Evolutionary conservation across 2,329 filamentous ascomycete species (phyloP).

Genomic region (Aspergillus melleus): DNA sequence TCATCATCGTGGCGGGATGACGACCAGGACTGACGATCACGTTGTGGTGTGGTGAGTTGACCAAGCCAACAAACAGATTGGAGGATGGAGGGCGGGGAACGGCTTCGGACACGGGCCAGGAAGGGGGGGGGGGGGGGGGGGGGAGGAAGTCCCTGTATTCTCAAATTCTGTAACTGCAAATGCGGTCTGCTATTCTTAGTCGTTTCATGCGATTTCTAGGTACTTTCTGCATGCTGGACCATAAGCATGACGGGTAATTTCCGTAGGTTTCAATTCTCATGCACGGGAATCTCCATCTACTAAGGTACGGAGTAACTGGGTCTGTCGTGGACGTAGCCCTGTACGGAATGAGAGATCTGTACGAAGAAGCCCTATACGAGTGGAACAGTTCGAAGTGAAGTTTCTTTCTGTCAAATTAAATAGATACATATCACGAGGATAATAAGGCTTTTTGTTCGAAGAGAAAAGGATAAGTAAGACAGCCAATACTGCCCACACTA

Average conservation of each 20-base stretch:
- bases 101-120: neutral
- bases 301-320: no score
- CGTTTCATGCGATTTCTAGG: neutral
- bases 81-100: neutral
- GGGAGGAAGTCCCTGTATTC: neutral
- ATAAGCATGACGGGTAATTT: neutral
- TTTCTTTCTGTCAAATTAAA: slow-evolving; percentile 26
- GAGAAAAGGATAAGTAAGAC: slow-evolving; percentile 14
- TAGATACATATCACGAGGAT: slow-evolving; percentile 23
- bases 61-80: neutral
- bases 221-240: neutral
- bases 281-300: no score
- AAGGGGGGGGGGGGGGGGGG: neutral
- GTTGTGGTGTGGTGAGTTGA: neutral
- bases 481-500: slow-evolving; percentile 12
- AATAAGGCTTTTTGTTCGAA: slow-evolving; percentile 14
- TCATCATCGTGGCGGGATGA: neutral
- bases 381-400: neutral
- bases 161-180: neutral
- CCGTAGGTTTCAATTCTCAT: neutral
- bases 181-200: neutral
- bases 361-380: neutral
- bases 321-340: neutral
- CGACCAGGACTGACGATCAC: neutral
- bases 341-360: neutral